Evolutionary conservation across 106 monocot genomes (phyloP), one percentile per base, ranked within the genome.

Genomic region (Dactylorhiza incarnata): DNA sequence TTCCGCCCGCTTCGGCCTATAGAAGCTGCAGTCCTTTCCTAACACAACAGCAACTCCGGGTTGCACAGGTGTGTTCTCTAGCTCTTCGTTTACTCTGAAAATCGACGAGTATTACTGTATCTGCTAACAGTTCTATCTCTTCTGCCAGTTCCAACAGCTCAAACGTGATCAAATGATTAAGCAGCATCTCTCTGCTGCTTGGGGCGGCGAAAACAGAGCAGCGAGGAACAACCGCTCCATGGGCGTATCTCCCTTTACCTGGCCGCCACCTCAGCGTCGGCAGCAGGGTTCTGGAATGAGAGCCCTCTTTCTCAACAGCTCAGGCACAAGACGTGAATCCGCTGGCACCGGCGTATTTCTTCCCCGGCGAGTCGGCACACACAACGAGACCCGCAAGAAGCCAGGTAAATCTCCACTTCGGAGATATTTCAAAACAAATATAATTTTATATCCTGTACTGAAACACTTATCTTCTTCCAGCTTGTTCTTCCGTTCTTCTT

Each of bases 271-370:
- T 9, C 65, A 43, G 45, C 49, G 47, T 11, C 70, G 62, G 25
- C 59, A 74, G 2, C 24, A 23, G 15, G 80, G 76, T 14, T 68
- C 89, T 24, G 83, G 87, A 1, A 89, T 89, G 89, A 68, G 86
- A 14, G 84, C 86, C 16, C 77, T 89, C 16, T 86, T 92, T 59
- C 82, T 92, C 53, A 74, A 75, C 59, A 63, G 74, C 0, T 0
- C 80, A 20, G 82, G 75, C 15, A 43, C 71, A 0, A 79, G 84
- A 5, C 45, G 79, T 45, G 83, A 84, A 78, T 85, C 87, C 1
- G 78, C 78, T 11, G 94, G 94, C n/a, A 93, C 92, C 26, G 92
- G 92, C 17, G 92, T 93, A 0, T 93, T 93, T 75, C 68, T 93
- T 16, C 92, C 92, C 2, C 85, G 89, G 48, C 67, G 76, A 12